Conservation (phyloP, 805 yeast species). For the Nematodospora valgi region DNA sequence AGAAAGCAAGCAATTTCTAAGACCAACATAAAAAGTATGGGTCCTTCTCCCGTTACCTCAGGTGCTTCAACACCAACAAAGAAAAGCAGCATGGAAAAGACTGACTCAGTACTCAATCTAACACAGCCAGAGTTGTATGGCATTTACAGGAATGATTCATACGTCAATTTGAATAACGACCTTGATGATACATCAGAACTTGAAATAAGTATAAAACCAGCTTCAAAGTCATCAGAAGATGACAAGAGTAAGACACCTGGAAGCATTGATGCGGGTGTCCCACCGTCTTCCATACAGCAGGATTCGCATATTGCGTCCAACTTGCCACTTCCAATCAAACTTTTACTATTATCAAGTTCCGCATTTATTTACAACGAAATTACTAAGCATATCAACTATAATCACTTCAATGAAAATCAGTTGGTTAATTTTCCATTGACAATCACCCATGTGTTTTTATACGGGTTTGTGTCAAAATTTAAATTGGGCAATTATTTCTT, state of each 20-base stretch:
- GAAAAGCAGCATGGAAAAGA: conserved; percentile 21
- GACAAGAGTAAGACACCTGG: not conserved
- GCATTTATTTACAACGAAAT: conserved; percentile 55
- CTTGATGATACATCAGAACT: conserved; percentile 14
- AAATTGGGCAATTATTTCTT: conserved; percentile 15
- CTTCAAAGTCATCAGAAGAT: conserved; percentile 1
- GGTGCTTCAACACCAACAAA: conserved; percentile 18
- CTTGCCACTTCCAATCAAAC: conserved; percentile 13
- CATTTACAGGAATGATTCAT: conserved; percentile 45
- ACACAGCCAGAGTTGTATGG: conserved; percentile 52
- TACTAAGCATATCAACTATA: conserved; percentile 49
- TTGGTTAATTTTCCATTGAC: conserved; percentile 41
- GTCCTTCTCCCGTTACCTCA: conserved; percentile 8
- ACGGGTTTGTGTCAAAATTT: conserved; percentile 22
- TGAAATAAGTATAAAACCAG: conserved; percentile 2
- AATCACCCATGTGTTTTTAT: conserved; percentile 27
- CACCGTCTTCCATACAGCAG: conserved; percentile 1
- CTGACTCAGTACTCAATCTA: conserved; percentile 43
- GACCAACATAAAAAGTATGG: conserved; percentile 15
- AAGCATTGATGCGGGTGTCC: too few relatives aligned
- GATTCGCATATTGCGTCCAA: not conserved
- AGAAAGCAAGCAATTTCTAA: conserved; percentile 18
- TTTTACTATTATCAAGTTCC: conserved; percentile 32
- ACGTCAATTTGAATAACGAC: conserved; percentile 30
- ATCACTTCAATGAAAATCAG: conserved; percentile 41